A percentile compares a stretch with the other conserved stretches of the same genome.
Evolutionary conservation across 2,329 filamentous ascomycete genomes (phyloP).

Genomic region (Colletotrichum scovillei): DNA sequence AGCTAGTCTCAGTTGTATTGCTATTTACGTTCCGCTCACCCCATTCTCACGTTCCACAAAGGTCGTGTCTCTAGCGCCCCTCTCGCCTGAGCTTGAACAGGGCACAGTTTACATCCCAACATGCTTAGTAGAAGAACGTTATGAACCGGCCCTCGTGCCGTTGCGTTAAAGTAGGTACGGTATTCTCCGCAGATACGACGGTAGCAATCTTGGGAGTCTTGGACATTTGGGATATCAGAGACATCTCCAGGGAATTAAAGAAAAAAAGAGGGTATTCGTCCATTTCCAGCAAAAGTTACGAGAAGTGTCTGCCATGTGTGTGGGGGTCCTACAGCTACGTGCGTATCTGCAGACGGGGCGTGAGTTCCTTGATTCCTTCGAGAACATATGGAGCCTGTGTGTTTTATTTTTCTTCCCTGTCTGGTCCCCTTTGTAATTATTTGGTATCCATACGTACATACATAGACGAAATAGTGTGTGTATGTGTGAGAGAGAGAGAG

Average conservation of each 20-base stretch:
- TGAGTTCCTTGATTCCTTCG: neutral
- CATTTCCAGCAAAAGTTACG: conserved; percentile 18
- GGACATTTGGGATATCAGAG: neutral
- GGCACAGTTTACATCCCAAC: neutral
- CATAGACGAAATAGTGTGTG: neutral
- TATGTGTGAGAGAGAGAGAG: neutral
- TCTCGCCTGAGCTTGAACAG: neutral
- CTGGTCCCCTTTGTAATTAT: neutral
- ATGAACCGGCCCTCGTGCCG: neutral
- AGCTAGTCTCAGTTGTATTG: neutral
- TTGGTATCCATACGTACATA: neutral
- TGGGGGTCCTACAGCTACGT: conserved; percentile 24
- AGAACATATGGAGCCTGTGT: neutral
- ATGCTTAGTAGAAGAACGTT: neutral
- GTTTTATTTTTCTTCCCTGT: neutral
- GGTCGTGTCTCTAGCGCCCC: too few relatives aligned
- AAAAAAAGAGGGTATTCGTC: neutral
- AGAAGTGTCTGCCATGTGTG: conserved; percentile 21
- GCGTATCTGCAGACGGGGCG: neutral
- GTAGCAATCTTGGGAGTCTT: neutral
- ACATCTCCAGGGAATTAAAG: neutral
- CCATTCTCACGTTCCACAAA: neutral
- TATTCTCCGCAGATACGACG: neutral
- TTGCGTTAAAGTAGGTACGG: neutral
- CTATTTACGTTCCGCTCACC: neutral